Base-by-base conservation (phyloP, 1,284 basidiomycete genomes). In the Tremellales sp. region DNA sequence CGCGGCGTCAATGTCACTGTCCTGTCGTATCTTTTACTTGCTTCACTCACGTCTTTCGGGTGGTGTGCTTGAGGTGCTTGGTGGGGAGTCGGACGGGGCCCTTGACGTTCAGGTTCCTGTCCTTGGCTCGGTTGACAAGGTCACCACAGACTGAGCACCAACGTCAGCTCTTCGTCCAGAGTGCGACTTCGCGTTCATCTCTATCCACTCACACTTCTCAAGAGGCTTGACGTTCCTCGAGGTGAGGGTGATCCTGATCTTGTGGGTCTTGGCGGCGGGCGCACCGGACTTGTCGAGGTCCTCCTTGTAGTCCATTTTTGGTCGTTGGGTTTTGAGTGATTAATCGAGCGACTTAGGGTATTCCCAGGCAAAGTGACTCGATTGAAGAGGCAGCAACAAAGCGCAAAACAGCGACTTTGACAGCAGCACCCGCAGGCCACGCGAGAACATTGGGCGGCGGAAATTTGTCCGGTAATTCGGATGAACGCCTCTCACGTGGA, bases 71-170 rank as follows among this genome's bases (percentile, higher is more conserved):
- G 70, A 99, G 84, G 70, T 90, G 85, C 82, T 97, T 98, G 77
- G 96, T 99, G 59, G 96, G 96, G 67, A 98, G 89, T 66, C 96
- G 89, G 68, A 99, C 93, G 62, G 96, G 96, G 61, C 96, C 96
- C 81, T 97, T 97, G 78, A 98, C 94, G 61, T 88, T 89, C 73
- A 99, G 89, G 78, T 97, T 89, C 82, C 96, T 94, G 84, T 98
- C 96, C 83, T 98, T 98, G 67, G 96, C 94, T 61, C 96, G 86
- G 83, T 92, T 91, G 78, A 99, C 88, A 73, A 99, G 83, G 78
- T 98, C 96, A 58, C 79, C 78, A 66, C 89, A 97, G 84, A 98
- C 94, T 93, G 61, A 25, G 21, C n/a, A n/a, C n/a, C n/a, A n/a
- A n/a, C n/a, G 35, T 27, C 5, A 1, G 21, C 42, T 33, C 21